These are phyloP conservation scores for Suaeda aralocaspica DNA, from an alignment of 148 eudicot genomes.

Conservation along the genomic window DNA sequence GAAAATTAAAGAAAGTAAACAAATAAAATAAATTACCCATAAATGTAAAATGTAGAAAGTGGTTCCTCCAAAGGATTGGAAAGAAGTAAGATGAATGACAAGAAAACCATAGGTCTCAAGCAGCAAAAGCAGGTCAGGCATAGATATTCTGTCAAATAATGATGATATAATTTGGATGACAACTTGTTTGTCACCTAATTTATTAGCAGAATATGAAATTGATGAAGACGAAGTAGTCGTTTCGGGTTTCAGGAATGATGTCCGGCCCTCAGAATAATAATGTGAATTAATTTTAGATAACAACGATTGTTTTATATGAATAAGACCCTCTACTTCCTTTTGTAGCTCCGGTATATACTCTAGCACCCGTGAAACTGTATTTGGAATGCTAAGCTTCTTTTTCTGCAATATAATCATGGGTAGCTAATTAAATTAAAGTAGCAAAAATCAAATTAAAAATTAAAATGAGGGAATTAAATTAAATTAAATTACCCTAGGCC, in stretches of 20 bases:
- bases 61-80: slow-evolving; percentile 43
- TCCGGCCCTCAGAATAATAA: no score
- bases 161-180: slow-evolving; percentile 53
- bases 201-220: slow-evolving; percentile 28
- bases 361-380: slow-evolving; percentile 50
- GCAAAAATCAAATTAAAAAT: neutral
- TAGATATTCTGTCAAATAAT: slow-evolving; percentile 21
- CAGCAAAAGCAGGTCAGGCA: slow-evolving; percentile 35
- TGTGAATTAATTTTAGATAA: neutral
- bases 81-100: slow-evolving; percentile 42
- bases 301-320: slow-evolving; percentile 40
- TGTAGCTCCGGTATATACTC: slow-evolving; percentile 83
- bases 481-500: no score
- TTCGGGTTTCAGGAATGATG: neutral
- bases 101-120: slow-evolving; percentile 49
- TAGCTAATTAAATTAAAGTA: no score
- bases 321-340: slow-evolving; percentile 51
- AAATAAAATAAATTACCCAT: slow-evolving; percentile 38
- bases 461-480: neutral
- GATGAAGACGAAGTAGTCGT: slow-evolving; percentile 16
- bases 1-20: neutral
- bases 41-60: slow-evolving; percentile 59
- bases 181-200: slow-evolving; percentile 37
- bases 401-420: slow-evolving; percentile 39
- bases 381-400: slow-evolving; percentile 75